These are phyloP conservation scores for Fusarium secorum DNA, from an alignment of 2,329 filamentous ascomycete species.

Conservation along the genomic window DNA sequence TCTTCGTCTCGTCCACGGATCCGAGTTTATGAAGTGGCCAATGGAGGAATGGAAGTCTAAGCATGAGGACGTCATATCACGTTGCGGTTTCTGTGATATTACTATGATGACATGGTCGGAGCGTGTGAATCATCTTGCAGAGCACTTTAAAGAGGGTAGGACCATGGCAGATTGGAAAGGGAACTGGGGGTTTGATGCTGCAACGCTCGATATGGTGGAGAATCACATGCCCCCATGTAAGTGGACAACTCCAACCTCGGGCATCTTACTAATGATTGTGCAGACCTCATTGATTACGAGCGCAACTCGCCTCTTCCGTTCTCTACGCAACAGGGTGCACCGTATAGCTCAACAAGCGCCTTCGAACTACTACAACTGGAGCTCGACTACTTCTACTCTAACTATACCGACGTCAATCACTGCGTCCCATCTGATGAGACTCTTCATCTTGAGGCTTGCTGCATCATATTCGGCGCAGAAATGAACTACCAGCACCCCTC, in stretches of 20 bases:
- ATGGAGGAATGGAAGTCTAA: slow-evolving; percentile 53
- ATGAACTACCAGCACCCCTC: neutral
- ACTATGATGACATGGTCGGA: slow-evolving; percentile 49
- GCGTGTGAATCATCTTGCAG: slow-evolving; percentile 50
- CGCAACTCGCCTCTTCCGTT: slow-evolving; percentile 37
- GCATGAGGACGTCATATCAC: slow-evolving; percentile 47
- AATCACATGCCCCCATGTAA: slow-evolving; percentile 54
- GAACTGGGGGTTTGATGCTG: slow-evolving; percentile 52
- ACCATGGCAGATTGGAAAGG: slow-evolving; percentile 56
- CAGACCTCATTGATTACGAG: slow-evolving; percentile 29
- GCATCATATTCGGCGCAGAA: slow-evolving; percentile 42
- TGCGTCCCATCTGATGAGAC: slow-evolving; percentile 28
- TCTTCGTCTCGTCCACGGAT: slow-evolving; percentile 51
- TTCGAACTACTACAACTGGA: slow-evolving; percentile 51
- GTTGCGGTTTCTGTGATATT: slow-evolving; percentile 53
- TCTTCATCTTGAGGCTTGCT: slow-evolving; percentile 41
- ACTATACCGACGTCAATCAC: slow-evolving; percentile 32
- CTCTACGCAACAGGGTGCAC: slow-evolving; percentile 23
- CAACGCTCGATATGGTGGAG: slow-evolving; percentile 48
- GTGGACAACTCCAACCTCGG: accelerated
- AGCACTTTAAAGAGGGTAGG: slow-evolving; percentile 52
- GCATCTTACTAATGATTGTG: accelerated
- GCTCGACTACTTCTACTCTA: slow-evolving; percentile 42
- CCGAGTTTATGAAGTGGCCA: slow-evolving; percentile 53
- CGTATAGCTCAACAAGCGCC: slow-evolving; percentile 33